These are phyloP conservation scores for Nasturtium officinale DNA, from an alignment of 345 rosid genomes.

Conservation along the genomic window DNA sequence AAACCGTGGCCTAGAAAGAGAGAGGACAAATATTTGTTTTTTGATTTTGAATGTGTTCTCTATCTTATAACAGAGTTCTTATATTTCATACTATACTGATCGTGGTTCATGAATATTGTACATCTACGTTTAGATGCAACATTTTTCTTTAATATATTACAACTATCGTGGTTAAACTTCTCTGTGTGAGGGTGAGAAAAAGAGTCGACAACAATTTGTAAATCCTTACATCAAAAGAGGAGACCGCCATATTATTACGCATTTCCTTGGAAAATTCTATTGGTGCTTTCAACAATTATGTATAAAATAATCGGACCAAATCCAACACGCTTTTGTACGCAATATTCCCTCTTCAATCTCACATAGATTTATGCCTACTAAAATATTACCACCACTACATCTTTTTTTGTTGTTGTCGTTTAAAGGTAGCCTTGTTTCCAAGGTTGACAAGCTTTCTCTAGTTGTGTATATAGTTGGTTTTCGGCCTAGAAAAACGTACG, in stretches of 20 bases:
- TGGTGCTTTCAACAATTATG: slow-evolving; percentile 22
- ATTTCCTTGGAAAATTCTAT: slow-evolving; percentile 18
- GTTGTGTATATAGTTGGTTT: neutral
- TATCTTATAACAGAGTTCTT: neutral
- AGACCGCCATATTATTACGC: slow-evolving; percentile 41
- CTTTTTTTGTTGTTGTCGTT: neutral
- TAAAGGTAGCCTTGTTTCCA: neutral
- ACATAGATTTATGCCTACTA: slow-evolving; percentile 12
- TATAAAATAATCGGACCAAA: slow-evolving; percentile 34
- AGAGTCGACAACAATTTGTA: slow-evolving; percentile 9
- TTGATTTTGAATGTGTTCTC: neutral
- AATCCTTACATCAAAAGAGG: slow-evolving; percentile 41
- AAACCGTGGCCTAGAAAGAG: neutral
- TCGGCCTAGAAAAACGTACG: neutral
- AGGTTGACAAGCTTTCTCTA: slow-evolving; percentile 8
- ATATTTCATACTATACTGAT: neutral
- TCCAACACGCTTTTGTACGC: slow-evolving; percentile 33
- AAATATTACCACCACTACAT: slow-evolving; percentile 25
- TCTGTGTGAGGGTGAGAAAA: neutral
- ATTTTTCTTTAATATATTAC: neutral
- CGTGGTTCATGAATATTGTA: neutral
- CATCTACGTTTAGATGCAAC: neutral
- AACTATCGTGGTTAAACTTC: neutral
- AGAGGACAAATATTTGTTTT: neutral
- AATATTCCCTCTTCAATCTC: slow-evolving; percentile 35